Conservation (phyloP, 2,329 filamentous ascomycete genomes). For the Ophioceras dolichostomum region DNA sequence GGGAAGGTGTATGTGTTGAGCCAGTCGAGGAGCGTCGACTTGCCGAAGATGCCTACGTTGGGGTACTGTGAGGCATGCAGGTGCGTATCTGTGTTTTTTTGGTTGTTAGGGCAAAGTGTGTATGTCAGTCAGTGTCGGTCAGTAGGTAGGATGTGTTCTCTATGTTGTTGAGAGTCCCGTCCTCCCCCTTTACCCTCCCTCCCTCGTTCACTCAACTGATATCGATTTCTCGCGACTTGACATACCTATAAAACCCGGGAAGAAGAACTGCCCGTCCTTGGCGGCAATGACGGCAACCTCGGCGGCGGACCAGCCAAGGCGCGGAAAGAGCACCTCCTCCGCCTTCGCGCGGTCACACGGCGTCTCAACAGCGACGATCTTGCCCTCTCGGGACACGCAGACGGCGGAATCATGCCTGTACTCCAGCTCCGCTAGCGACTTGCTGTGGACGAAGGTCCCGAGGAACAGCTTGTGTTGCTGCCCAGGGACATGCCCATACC, state of each 20-base stretch:
- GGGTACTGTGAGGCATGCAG: conserved; percentile 93
- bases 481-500: no score
- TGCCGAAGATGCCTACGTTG: conserved; percentile 88
- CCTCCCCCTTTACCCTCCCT: no score
- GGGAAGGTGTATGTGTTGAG: conserved; percentile 91
- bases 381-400: conserved; percentile 35
- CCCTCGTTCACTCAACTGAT: no score
- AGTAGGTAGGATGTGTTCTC: no score
- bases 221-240: no score
- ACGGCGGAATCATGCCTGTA: conserved; percentile 38
- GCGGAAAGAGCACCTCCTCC: conserved; percentile 20
- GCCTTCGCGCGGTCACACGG: conserved; percentile 19
- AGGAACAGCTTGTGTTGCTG: conserved; percentile 30
- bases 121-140: no score
- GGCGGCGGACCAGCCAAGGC: conserved; percentile 29
- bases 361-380: conserved; percentile 34
- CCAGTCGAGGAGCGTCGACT: conserved; percentile 87
- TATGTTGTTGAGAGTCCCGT: no score
- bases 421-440: conserved; percentile 31
- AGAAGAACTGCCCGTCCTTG: conserved; percentile 57
- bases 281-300: conserved; percentile 24
- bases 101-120: no score
- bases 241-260: conserved; percentile 69
- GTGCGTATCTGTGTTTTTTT: conserved; percentile 62
- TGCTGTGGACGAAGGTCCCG: conserved; percentile 44